These are phyloP conservation scores for Camellia japonica DNA, from an alignment of 148 eudicot genomes.

Conservation along the genomic window DNA sequence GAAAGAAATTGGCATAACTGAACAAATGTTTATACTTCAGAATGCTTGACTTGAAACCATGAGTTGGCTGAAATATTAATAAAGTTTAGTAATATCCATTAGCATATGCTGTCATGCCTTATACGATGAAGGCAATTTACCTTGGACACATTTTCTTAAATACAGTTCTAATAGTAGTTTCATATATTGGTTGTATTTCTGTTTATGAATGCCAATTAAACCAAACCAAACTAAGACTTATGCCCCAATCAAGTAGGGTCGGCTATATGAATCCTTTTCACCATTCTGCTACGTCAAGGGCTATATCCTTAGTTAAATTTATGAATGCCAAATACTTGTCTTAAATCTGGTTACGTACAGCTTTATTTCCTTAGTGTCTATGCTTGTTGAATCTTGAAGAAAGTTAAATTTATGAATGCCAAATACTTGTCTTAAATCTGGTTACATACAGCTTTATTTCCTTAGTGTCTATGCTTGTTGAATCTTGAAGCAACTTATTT, in stretches of 20 bases:
- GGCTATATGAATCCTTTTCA: no score
- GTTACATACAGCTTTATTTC: background rate
- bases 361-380: conserved; percentile 1
- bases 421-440: background rate
- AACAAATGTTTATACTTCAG: background rate
- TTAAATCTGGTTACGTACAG: background rate
- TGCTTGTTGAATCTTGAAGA: conserved; percentile 25
- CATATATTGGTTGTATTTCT: background rate
- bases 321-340: background rate
- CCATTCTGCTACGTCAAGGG: no score
- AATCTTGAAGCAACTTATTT: conserved; percentile 25
- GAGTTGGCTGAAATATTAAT: background rate
- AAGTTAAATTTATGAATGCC: background rate
- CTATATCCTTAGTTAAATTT: no score
- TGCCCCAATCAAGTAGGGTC: no score
- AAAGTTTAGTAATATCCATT: background rate
- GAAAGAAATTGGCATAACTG: background rate
- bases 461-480: conserved; percentile 12
- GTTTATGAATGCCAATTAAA: background rate
- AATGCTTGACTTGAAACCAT: background rate
- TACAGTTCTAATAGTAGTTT: conserved; percentile 1
- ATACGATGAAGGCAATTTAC: background rate
- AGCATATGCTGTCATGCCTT: background rate
- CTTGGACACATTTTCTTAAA: background rate
- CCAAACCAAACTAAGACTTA: no score